A percentile compares a stretch with the other conserved stretches of the same genome.
These are phyloP conservation scores for Monosporascus cannonballus DNA, from an alignment of 2,329 filamentous ascomycete species.

Conservation along the genomic window DNA sequence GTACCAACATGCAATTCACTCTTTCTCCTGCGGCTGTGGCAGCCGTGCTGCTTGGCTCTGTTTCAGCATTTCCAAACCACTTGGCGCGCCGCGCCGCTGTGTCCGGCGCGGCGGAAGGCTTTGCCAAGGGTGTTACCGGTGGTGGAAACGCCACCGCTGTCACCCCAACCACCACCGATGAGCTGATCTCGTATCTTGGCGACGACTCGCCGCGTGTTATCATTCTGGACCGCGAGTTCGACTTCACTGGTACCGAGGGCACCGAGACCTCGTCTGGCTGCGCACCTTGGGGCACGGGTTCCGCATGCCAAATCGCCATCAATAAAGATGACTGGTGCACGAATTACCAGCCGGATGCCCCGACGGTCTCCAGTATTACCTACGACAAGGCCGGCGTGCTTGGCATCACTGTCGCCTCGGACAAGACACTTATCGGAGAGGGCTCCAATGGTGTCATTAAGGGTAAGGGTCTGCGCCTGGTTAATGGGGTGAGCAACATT, in stretches of 20 bases:
- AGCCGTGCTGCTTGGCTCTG: too few species aligned
- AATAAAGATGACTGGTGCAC: conserved; percentile 53
- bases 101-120: conserved; percentile 31
- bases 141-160: conserved; percentile 48
- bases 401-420: conserved; percentile 45
- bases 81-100: conserved; percentile 17
- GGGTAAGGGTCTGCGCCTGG: conserved; percentile 49
- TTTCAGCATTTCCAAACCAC: too few species aligned
- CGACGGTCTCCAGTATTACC: conserved; percentile 33
- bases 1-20: too few species aligned
- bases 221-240: conserved; percentile 48
- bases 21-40: too few species aligned
- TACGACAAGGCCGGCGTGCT: conserved; percentile 45
- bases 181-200: conserved; percentile 53
- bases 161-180: conserved; percentile 43
- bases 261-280: conserved; percentile 47
- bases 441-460: conserved; percentile 47
- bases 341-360: conserved; percentile 50
- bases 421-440: conserved; percentile 51
- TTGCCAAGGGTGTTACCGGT: conserved; percentile 48
- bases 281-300: conserved; percentile 48
- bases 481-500: conserved; percentile 43
- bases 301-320: conserved; percentile 51
- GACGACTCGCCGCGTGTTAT: conserved; percentile 49
- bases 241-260: conserved; percentile 50